Base-by-base conservation (phyloP, 2,329 filamentous ascomycete species). In the Clarireedia homoeocarpa region DNA sequence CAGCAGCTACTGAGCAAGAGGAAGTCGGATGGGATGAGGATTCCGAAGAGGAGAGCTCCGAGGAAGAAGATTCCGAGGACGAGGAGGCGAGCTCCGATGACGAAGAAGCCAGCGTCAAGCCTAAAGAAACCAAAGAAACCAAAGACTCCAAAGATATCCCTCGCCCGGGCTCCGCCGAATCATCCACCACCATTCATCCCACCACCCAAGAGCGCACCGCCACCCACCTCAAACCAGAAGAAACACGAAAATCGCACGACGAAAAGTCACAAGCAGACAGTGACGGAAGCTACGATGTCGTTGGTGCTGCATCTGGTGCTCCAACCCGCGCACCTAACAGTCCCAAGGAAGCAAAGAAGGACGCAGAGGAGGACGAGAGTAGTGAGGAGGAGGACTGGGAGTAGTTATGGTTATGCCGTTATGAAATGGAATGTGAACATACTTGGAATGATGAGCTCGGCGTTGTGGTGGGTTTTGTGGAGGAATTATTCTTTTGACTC, bases 271-370 rank as follows among this genome's bases (percentile, higher is more conserved):
- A 94, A 63, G 84, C 91, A 6, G 94, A 94, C 66, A 96, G 92
- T 69, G 94, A 99, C 65, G 89, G 89, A 17, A 96, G 91, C 74
- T 99, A 99, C 71, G 94, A 99, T 70, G 80, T 99, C 36, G 90
- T 99, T 47, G 87, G 88, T 6, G 85, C 86, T 5, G 77, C 83
- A 47, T 91, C 88, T 51, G 88, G 88, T 49, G 81, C 83, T 46
- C 83, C 85, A 39, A 96, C 89, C 70, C 87, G 88, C 62, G 86
- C 90, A 17, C 87, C 90, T 1, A 79, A 81, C 5, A 84, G 82
- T 67, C 82, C 82, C 26, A 83, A 82, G 68, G 81, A 85, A 65
- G 36, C 47, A 44, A 48, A 53, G 17, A n/a, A 51, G 17, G 38
- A 81, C 67, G 80, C 80, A 36, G 65, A 73, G 20, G 74, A 75